Conservation (phyloP, 139 green algal genomes). For the Volvox africanus region DNA sequence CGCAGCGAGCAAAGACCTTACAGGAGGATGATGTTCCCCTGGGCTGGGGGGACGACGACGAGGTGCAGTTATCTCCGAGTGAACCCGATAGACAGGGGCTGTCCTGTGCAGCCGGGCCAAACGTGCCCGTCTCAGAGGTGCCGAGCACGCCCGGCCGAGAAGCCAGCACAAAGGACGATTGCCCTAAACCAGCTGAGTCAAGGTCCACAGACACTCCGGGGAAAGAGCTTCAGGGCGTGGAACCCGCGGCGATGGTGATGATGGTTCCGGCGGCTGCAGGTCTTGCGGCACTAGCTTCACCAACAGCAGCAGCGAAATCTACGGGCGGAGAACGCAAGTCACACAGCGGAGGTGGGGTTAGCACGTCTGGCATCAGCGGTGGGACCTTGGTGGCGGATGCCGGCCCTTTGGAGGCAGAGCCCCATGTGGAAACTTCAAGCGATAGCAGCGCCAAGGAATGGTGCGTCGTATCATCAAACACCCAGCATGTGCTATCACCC, state of each 20-base stretch:
- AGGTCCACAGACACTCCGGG: too few species aligned
- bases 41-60: conserved; percentile 67
- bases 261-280: too few species aligned
- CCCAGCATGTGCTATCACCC: not conserved
- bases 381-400: not conserved
- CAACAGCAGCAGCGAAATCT: not conserved
- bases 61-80: not conserved
- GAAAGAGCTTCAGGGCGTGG: not conserved
- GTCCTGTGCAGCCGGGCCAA: too few species aligned
- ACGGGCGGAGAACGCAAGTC: not conserved
- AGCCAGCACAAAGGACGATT: too few species aligned
- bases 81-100: not conserved
- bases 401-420: not conserved
- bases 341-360: not conserved
- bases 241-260: not conserved
- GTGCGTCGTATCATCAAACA: conserved; percentile 20
- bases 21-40: conserved; percentile 68
- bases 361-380: not conserved
- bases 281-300: too few species aligned
- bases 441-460: conserved; percentile 47
- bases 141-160: too few species aligned
- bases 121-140: too few species aligned
- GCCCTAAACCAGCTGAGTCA: not conserved
- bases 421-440: conserved; percentile 36
- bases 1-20: conserved; percentile 63